phyloP scores from a whole-genome alignment of 2,329 filamentous ascomycete species.

The Microsporum canis region DNA sequence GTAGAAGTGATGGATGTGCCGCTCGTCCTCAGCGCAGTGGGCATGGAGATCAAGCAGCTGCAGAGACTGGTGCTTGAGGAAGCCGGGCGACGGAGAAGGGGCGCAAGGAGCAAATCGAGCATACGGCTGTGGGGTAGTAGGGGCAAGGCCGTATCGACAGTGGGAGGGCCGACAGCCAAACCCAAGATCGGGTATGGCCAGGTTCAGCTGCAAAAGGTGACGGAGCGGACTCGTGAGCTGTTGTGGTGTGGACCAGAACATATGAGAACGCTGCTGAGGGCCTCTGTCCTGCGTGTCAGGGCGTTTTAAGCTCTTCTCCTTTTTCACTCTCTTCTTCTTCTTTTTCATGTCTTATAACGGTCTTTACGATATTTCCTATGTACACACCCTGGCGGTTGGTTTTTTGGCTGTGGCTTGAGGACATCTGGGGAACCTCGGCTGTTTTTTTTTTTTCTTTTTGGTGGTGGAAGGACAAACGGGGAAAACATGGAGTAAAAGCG shows the following conservation, averaged over 20 bases:
- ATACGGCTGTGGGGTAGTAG: not conserved
- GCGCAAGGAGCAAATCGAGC: conserved; percentile 9
- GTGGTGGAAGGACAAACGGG: not conserved
- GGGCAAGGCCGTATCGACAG: not conserved
- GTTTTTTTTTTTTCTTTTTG: not conserved
- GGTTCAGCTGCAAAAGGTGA: conserved; percentile 17
- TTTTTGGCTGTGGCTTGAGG: not conserved
- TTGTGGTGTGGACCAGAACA: conserved; percentile 24
- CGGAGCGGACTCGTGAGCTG: conserved; percentile 20
- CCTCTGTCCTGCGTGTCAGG: conserved; percentile 17
- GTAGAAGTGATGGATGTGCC: conserved; percentile 31
- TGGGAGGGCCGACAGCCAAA: not conserved
- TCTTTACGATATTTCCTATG: not conserved
- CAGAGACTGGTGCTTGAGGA: conserved; percentile 21
- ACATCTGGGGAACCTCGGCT: not conserved
- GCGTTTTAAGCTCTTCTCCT: conserved; percentile 1
- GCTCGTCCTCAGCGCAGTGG: conserved; percentile 26
- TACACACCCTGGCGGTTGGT: not conserved
- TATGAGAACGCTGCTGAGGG: conserved; percentile 22
- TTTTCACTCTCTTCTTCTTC: not conserved
- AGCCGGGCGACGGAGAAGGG: conserved; percentile 13
- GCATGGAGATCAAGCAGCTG: conserved; percentile 16
- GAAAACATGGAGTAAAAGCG: not conserved
- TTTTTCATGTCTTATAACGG: not conserved
- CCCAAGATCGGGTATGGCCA: conserved; percentile 8